Conservation (phyloP, 2,329 filamentous ascomycete genomes). For the Colletotrichum viniferum region DNA sequence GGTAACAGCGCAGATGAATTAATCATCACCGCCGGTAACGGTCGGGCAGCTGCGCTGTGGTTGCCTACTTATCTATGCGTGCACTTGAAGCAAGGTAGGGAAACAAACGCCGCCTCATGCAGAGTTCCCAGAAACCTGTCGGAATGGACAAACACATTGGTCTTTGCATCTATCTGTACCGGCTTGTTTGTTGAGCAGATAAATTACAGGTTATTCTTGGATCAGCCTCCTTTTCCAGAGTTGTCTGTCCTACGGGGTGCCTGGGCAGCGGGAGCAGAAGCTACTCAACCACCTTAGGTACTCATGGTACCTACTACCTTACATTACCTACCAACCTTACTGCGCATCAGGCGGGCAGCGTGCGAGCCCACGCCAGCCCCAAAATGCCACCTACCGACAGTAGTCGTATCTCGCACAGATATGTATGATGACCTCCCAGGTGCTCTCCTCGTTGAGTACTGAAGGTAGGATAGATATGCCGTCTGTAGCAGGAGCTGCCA, state of each 20-base stretch:
- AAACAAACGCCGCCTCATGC: not conserved
- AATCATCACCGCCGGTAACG: not conserved
- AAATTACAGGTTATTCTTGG: not conserved
- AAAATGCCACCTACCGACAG: not conserved
- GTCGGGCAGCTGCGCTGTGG: not conserved
- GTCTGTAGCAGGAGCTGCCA: not conserved
- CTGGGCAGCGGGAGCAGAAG: not conserved
- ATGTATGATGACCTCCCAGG: not conserved
- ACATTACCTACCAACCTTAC: not conserved
- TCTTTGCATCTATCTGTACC: not conserved
- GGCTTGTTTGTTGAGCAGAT: not conserved
- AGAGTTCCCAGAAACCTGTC: not conserved
- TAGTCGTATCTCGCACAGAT: not conserved
- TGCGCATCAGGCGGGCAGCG: no score
- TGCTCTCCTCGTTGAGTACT: not conserved
- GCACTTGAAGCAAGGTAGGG: not conserved
- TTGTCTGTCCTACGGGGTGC: not conserved
- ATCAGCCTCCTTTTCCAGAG: not conserved
- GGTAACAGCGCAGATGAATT: not conserved
- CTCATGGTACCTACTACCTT: not conserved
- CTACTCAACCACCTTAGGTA: not conserved
- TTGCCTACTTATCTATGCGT: not conserved
- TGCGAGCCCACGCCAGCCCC: no score
- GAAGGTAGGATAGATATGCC: not conserved
- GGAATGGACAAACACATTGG: not conserved